Conservation (phyloP, 805 yeast genomes). For the Torulaspora franciscae region DNA sequence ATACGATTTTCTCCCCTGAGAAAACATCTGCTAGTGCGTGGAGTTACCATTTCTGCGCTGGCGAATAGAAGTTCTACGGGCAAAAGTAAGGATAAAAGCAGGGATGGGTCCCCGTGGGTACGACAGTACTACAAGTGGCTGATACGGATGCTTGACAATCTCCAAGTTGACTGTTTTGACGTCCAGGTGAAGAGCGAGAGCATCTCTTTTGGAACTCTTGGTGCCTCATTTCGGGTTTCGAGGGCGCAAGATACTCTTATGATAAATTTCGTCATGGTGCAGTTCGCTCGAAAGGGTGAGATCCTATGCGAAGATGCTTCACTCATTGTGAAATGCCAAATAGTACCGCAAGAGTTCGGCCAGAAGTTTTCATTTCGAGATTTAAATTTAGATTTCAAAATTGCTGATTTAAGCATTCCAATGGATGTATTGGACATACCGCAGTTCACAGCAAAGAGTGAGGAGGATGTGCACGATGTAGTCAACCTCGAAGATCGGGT, state of each 20-base stretch:
- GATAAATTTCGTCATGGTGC: constrained; percentile 1
- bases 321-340: constrained; percentile 4
- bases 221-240: neutral
- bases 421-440: neutral
- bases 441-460: neutral
- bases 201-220: constrained; percentile 1
- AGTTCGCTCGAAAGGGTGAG: constrained; percentile 1
- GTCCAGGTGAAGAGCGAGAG: neutral
- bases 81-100: neutral
- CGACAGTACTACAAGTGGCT: neutral
- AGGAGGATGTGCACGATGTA: neutral
- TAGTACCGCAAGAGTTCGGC: constrained; percentile 2
- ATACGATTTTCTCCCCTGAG: constrained; percentile 21
- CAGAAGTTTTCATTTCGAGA: constrained; percentile 12
- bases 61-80: neutral
- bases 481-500: constrained; percentile 3
- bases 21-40: constrained; percentile 13
- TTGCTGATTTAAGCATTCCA: constrained; percentile 23
- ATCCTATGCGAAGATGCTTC: constrained; percentile 12
- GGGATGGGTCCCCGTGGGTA: neutral
- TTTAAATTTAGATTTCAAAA: constrained; percentile 18
- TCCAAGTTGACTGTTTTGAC: constrained; percentile 6
- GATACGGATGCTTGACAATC: constrained; percentile 2
- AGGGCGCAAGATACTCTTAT: neutral
- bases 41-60: neutral